Base-by-base conservation (phyloP, 1,284 basidiomycete genomes). In the Phlebopus sp. region DNA sequence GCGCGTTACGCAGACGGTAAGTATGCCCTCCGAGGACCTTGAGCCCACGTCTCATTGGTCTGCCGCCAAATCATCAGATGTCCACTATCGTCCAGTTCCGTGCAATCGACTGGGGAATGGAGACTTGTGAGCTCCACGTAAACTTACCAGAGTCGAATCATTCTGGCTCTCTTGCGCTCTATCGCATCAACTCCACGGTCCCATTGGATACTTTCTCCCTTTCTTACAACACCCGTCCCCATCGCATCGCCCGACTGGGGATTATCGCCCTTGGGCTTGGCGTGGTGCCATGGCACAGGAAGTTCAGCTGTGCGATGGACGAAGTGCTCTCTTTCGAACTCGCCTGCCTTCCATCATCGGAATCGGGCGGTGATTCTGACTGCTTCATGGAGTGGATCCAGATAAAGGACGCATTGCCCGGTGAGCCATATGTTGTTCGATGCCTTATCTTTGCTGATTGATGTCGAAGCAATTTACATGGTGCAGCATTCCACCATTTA, bases 51-150 rank as follows among this genome's bases (percentile, higher is more conserved):
- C 32, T 15, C 17, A 37, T 18, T 5, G 8, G 34, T 35, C 41
- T 32, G n/a, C 37, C 29, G 8, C 25, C 15, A 17, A 34, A 14
- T n/a, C n/a, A 9, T 3, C n/a, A 60, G 58, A 42, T 60, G 6
- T 60, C 56, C 7, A 60, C 58, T 7, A 38, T 60, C n/a, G 35
- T 49, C 21, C 56, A 60, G 21, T 60, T 60, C 49, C 36, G 59
- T 19, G 46, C 49, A n/a, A 45, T 58, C 5, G 59, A 60, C 44
- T 60, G 46, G 35, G 59, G 59, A 5, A 56, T 60, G 56, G 59
- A 60, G 38, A 49, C 38, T 19, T 60, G 59, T 27, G 43, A 53
- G 21, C 44, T 58, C 9, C 40, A 54, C 13, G 14, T 60, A 9
- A 29, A 34, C 9, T 15, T 60, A 13, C 56, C 59, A 27, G 14